A percentile compares a stretch with the other conserved stretches of the same genome.
phyloP scores from a whole-genome alignment of 1,139 yeast genomes.

The Eremothecium gossypii region DNA sequence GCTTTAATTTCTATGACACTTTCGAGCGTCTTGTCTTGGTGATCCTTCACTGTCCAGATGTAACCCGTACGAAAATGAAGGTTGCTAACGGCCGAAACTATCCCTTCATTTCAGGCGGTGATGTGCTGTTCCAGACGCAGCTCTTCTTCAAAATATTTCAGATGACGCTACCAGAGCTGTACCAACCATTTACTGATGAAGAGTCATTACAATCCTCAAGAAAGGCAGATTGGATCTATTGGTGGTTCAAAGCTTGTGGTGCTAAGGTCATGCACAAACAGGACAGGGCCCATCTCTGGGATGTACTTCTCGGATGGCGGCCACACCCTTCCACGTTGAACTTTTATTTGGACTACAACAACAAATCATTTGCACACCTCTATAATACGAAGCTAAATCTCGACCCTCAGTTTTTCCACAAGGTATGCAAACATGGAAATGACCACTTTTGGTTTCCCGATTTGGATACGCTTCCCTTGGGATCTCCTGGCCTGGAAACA shows the following conservation, averaged over 20 bases:
- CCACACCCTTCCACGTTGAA: conserved; percentile 31
- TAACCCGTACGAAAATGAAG: conserved; percentile 18
- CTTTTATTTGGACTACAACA: conserved; percentile 31
- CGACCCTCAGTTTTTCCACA: conserved; percentile 10
- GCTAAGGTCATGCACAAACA: conserved; percentile 73
- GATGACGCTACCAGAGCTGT: conserved; percentile 67
- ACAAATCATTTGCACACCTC: conserved; percentile 25
- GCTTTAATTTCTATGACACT: conserved; percentile 46
- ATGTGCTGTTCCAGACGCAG: conserved; percentile 33
- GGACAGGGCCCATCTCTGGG: conserved; percentile 89
- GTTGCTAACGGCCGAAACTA: conserved; percentile 16
- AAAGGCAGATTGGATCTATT: conserved; percentile 83
- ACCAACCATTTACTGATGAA: conserved; percentile 72
- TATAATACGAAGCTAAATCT: conserved; percentile 16
- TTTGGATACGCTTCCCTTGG: conserved; percentile 22
- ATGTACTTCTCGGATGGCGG: conserved; percentile 73
- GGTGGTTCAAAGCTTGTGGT: conserved; percentile 96
- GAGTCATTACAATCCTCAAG: conserved; percentile 51
- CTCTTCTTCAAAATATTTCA: conserved; percentile 56
- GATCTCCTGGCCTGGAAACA: conserved; percentile 18
- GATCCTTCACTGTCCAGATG: conserved; percentile 61
- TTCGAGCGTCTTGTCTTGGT: conserved; percentile 73
- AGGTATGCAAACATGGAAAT: conserved; percentile 17
- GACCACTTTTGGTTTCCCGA: conserved; percentile 33
- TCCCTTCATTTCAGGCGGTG: conserved; percentile 53